These are phyloP conservation scores for Hypoxylon sp. DNA, from an alignment of 2,329 filamentous ascomycete species.

Conservation along the genomic window DNA sequence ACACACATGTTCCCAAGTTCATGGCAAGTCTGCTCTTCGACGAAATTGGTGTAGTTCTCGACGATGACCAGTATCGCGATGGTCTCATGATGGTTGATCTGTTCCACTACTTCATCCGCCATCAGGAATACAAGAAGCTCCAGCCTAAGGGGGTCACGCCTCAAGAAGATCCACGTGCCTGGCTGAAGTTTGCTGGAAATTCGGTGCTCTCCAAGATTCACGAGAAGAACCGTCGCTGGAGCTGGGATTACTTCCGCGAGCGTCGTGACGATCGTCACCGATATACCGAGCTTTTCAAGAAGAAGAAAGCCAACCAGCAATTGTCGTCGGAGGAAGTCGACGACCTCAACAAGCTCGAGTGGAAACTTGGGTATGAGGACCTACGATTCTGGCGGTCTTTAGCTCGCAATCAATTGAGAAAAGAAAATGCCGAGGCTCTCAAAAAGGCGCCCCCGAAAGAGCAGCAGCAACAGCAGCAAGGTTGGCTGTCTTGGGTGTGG, in stretches of 20 bases:
- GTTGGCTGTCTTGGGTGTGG: constrained; percentile 94
- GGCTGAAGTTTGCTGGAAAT: constrained; percentile 90
- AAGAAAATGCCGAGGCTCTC: constrained; percentile 91
- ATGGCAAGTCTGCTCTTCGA: constrained; percentile 94
- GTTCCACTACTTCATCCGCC: constrained; percentile 97
- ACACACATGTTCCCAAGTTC: constrained; percentile 79
- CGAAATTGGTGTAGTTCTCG: constrained; percentile 96
- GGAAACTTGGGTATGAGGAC: constrained; percentile 92
- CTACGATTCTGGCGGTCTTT: constrained; percentile 96
- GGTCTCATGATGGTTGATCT: constrained; percentile 97
- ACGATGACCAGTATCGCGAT: constrained; percentile 97
- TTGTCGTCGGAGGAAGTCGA: constrained; percentile 74
- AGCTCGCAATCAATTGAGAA: constrained; percentile 91
- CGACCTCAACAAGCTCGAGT: constrained; percentile 79
- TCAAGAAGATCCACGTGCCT: constrained; percentile 90
- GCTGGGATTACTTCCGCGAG: constrained; percentile 94
- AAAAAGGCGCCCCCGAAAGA: constrained; percentile 65
- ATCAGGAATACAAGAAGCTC: constrained; percentile 94
- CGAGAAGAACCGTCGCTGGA: constrained; percentile 90
- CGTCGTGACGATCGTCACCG: constrained; percentile 85
- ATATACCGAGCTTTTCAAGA: constrained; percentile 97
- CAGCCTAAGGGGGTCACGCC: constrained; percentile 83
- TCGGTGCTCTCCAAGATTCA: constrained; percentile 94
- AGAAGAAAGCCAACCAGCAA: constrained; percentile 79
- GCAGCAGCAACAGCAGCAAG: constrained; percentile 74